A percentile compares a stretch with the other conserved stretches of the same genome.
Evolutionary conservation across 1,139 yeast genomes (phyloP).

Genomic region (Suhomyces coccinellae): DNA sequence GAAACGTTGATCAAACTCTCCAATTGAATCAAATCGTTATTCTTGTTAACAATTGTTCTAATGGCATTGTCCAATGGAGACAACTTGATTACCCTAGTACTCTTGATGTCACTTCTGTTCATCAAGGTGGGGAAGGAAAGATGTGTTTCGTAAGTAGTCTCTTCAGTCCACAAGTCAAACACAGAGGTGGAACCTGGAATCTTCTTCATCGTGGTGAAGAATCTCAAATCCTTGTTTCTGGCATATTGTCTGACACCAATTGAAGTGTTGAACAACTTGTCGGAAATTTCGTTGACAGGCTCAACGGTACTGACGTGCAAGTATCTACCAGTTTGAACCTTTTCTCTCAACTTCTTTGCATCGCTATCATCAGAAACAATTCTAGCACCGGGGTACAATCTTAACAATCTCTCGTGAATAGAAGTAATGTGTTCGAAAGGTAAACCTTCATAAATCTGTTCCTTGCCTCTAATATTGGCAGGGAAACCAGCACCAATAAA

Average conservation of each 20-base stretch:
- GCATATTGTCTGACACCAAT: constrained; percentile 68
- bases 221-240: constrained; percentile 67
- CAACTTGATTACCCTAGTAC: constrained; percentile 52
- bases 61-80: constrained; percentile 90
- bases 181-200: constrained; percentile 76
- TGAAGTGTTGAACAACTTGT: constrained; percentile 48
- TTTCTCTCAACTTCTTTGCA: constrained; percentile 49
- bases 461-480: constrained; percentile 67
- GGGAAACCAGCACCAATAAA: constrained; percentile 90
- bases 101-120: constrained; percentile 75
- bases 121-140: constrained; percentile 85
- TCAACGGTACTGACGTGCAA: constrained; percentile 72
- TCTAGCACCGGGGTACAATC: constrained; percentile 81
- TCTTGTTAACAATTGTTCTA: constrained; percentile 64
- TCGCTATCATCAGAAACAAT: constrained; percentile 69
- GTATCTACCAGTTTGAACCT: constrained; percentile 67
- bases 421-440: constrained; percentile 88
- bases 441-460: constrained; percentile 80
- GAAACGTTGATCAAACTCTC: constrained; percentile 63
- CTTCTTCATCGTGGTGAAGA: constrained; percentile 68
- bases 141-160: constrained; percentile 72
- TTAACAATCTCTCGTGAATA: constrained; percentile 73
- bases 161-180: constrained; percentile 85
- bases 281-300: constrained; percentile 60
- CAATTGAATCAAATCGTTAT: constrained; percentile 67